Conservation (phyloP, 2,329 filamentous ascomycete genomes). For the Cercospora brassicicola region DNA sequence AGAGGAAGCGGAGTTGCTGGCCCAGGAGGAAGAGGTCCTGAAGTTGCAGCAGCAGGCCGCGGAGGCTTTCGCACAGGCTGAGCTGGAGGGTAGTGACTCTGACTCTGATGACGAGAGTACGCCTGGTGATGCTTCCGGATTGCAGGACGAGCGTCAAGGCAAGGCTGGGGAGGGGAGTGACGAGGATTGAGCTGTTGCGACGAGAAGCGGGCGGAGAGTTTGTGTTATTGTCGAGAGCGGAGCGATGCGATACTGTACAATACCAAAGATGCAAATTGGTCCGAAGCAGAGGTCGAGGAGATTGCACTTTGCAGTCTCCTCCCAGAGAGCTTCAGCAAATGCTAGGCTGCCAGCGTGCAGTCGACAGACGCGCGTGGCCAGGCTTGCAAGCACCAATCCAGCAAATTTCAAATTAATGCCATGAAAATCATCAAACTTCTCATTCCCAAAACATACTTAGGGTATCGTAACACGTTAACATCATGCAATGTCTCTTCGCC, state of each 20-base stretch:
- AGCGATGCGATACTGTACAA: neutral
- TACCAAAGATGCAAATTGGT: neutral
- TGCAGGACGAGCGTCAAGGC: constrained; percentile 21
- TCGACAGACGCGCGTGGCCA: neutral
- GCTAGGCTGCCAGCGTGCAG: neutral
- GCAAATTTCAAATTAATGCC: neutral
- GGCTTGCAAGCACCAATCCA: neutral
- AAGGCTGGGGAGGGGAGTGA: constrained; percentile 16
- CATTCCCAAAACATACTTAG: neutral
- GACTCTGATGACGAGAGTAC: constrained; percentile 23
- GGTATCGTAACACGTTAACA: neutral
- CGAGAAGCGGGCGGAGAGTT: neutral
- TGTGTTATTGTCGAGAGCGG: neutral
- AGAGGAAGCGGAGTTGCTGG: constrained; percentile 6
- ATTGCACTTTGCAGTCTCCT: neutral
- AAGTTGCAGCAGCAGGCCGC: constrained; percentile 21
- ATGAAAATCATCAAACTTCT: neutral
- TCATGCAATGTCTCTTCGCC: neutral
- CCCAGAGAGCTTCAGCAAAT: neutral
- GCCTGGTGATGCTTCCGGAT: constrained; percentile 21
- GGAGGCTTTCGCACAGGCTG: constrained; percentile 24
- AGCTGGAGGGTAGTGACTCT: constrained; percentile 21
- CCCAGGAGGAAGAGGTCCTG: constrained; percentile 9
- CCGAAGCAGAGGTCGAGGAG: neutral
- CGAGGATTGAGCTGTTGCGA: constrained; percentile 17